Percentiles rank a stretch among this genome's conserved stretches.
phyloP scores from a whole-genome alignment of 208 protist species.

The Crithidia sp. region DNA sequence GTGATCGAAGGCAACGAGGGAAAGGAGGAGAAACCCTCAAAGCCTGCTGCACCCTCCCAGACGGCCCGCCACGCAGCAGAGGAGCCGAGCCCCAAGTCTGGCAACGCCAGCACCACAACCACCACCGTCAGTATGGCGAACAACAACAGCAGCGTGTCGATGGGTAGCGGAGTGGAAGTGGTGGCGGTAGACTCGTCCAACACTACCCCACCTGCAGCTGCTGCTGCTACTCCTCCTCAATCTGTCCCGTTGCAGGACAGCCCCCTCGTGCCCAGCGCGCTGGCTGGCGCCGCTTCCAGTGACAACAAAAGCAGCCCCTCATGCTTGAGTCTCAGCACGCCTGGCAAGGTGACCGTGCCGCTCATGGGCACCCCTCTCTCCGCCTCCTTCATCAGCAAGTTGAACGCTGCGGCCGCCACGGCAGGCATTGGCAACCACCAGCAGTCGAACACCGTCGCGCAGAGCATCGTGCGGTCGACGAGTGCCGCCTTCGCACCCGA shows the following conservation, averaged over 20 bases:
- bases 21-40: not conserved
- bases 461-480: slow-evolving; percentile 31
- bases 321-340: not conserved
- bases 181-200: not conserved
- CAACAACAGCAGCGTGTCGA: not conserved
- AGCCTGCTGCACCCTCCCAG: not conserved
- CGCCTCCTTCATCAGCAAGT: slow-evolving; percentile 4
- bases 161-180: slow-evolving; percentile 4
- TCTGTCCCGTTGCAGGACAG: not conserved
- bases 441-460: slow-evolving; percentile 26
- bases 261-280: slow-evolving; percentile 8
- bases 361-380: slow-evolving; percentile 14
- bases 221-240: not conserved
- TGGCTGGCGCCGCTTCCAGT: not conserved
- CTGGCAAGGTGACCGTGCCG: slow-evolving; percentile 7
- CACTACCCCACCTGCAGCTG: not conserved
- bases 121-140: not conserved
- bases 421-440: not conserved
- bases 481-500: slow-evolving; percentile 16
- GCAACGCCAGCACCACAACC: not conserved
- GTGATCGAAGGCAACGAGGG: not conserved
- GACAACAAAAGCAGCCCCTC: slow-evolving; percentile 2
- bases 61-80: not conserved
- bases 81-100: not conserved
- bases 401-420: not conserved